A percentile compares a stretch with the other conserved stretches of the same genome.
phyloP scores from a whole-genome alignment of 768 basidiomycete species.

The Mycena vulgaris region DNA sequence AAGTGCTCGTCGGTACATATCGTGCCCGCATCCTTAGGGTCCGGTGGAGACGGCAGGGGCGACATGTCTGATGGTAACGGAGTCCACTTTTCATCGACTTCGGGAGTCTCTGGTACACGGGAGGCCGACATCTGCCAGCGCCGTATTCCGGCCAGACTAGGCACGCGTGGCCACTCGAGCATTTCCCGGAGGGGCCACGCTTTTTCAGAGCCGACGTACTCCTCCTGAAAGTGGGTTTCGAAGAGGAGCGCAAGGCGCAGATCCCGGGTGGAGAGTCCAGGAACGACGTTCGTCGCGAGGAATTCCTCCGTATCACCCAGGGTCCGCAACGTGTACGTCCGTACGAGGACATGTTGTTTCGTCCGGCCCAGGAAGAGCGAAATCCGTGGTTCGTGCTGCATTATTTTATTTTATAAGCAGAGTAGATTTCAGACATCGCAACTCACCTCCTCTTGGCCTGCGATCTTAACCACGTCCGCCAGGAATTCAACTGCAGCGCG shows the following conservation, averaged over 20 bases:
- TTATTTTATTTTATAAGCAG: background rate
- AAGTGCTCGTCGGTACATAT: slow-evolving; percentile 25
- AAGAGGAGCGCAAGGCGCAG: slow-evolving; percentile 29
- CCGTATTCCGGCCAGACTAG: background rate
- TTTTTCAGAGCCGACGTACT: slow-evolving; percentile 16
- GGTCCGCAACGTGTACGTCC: slow-evolving; percentile 26
- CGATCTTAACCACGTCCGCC: slow-evolving; percentile 12
- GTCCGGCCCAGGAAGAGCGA: slow-evolving; percentile 10
- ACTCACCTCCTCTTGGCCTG: slow-evolving; percentile 26
- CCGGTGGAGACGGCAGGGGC: slow-evolving; percentile 1
- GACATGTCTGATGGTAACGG: background rate
- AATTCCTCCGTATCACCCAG: background rate
- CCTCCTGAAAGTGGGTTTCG: slow-evolving; percentile 18
- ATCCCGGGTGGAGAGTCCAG: slow-evolving; percentile 24
- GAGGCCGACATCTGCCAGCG: background rate
- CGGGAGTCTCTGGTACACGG: background rate
- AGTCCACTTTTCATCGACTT: slow-evolving; percentile 7
- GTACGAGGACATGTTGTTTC: slow-evolving; percentile 18
- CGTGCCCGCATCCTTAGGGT: background rate
- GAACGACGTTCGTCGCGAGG: slow-evolving; percentile 1
- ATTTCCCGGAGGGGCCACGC: slow-evolving; percentile 17
- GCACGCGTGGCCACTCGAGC: slow-evolving; percentile 1
- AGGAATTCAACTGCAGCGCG: slow-evolving; percentile 20
- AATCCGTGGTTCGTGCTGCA: slow-evolving; percentile 26
- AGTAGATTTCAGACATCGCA: background rate